phyloP scores from a whole-genome alignment of 2,329 filamentous ascomycete genomes.

The Beauveria scarabaeidicola region DNA sequence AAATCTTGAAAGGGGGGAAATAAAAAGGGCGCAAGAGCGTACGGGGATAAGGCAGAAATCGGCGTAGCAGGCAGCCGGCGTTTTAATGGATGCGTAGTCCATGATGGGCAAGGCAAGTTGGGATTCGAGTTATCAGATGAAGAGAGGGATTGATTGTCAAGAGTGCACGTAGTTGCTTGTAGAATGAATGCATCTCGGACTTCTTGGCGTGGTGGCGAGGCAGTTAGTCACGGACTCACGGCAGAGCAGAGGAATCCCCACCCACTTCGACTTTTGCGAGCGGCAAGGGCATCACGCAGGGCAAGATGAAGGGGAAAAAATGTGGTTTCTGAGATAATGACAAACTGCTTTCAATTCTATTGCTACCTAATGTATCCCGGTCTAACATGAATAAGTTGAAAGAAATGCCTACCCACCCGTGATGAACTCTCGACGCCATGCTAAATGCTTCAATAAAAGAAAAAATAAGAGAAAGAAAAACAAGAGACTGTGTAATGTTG shows the following conservation, averaged over 20 bases:
- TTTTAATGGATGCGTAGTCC: conserved; percentile 44
- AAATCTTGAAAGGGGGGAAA: not conserved
- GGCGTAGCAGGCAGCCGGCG: conserved; percentile 68
- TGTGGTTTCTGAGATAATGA: no score
- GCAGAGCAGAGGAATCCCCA: not conserved
- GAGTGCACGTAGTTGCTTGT: not conserved
- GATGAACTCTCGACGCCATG: not conserved
- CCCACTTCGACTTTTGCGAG: not conserved
- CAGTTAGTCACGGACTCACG: not conserved
- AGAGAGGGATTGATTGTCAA: not conserved
- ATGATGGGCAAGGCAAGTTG: not conserved
- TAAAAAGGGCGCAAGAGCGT: conserved; percentile 20
- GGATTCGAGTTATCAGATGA: not conserved
- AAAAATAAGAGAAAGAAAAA: not conserved
- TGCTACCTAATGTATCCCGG: not conserved
- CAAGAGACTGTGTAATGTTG: not conserved
- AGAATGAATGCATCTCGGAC: not conserved
- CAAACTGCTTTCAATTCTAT: not conserved
- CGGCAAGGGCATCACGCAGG: not conserved
- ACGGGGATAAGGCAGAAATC: conserved; percentile 90
- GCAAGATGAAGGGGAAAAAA: not conserved
- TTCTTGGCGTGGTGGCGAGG: not conserved
- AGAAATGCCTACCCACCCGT: not conserved
- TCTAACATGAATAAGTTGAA: not conserved
- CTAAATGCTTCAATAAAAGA: not conserved